phyloP scores from a whole-genome alignment of 257 asterid genomes.

The Solanum tarapatanum region DNA sequence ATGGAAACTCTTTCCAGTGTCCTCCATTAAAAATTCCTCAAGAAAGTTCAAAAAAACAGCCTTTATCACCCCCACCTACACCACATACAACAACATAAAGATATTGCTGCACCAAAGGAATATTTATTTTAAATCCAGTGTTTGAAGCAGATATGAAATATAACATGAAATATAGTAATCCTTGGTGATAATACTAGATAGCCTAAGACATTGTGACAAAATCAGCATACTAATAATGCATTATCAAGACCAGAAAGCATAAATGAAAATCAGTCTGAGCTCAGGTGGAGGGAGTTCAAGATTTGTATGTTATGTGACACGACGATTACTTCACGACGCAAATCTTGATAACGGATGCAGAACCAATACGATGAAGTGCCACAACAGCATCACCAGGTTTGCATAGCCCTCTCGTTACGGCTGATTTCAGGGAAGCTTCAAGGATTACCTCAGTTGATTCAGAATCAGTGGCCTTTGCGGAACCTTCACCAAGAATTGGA shows the following conservation, averaged over 20 bases:
- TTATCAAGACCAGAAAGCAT: not conserved
- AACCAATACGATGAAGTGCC: conserved; percentile 70
- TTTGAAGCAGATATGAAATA: not conserved
- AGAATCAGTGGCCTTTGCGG: conserved; percentile 64
- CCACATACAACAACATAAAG: not conserved
- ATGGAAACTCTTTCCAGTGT: not conserved
- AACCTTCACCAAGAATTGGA: conserved; percentile 74
- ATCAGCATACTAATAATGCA: not conserved
- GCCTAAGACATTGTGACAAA: not conserved
- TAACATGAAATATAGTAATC: not conserved
- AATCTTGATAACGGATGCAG: conserved; percentile 67
- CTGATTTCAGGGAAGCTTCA: conserved; percentile 47
- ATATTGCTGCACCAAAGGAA: not conserved
- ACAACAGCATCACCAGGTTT: conserved; percentile 63
- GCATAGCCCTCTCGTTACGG: conserved; percentile 49
- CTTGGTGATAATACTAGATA: not conserved
- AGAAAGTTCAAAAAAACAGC: not conserved
- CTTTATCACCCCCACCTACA: too few species aligned
- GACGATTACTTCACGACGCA: conserved; percentile 43
- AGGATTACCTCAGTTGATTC: conserved; percentile 72
- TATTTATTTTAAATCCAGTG: not conserved
- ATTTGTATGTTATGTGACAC: not conserved
- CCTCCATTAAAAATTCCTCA: not conserved
- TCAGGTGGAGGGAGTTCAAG: not conserved
- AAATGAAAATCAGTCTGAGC: not conserved